Conservation (phyloP, 1,284 basidiomycete genomes). For the Coriolopsis trogii region DNA sequence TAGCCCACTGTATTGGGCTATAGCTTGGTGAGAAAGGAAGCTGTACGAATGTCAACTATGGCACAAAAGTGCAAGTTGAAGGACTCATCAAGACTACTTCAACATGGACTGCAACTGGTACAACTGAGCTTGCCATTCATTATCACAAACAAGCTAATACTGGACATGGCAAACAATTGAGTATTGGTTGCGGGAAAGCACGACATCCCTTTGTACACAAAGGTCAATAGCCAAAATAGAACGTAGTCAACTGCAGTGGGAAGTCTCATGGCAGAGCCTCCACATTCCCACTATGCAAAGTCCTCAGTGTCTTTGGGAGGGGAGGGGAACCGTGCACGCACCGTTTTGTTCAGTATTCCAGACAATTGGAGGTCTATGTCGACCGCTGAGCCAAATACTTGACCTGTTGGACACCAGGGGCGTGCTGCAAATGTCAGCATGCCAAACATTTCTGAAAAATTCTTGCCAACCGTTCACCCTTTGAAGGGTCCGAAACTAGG, state of each 20-base stretch:
- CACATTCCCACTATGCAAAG: slow-evolving; percentile 4
- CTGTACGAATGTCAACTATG: slow-evolving; percentile 28
- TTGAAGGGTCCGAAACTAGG: not conserved
- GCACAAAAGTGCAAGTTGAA: slow-evolving; percentile 1
- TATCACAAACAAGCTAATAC: slow-evolving; percentile 20
- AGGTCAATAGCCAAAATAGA: not conserved
- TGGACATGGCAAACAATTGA: slow-evolving; percentile 32
- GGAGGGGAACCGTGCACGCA: not conserved
- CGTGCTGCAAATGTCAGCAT: not conserved
- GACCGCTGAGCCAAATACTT: not conserved
- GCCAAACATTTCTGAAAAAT: not conserved
- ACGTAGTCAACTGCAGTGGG: not conserved
- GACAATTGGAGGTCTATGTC: not conserved
- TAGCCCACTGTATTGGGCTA: not conserved
- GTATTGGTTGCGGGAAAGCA: slow-evolving; percentile 5
- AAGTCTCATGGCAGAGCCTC: not conserved
- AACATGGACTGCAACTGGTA: slow-evolving; percentile 36
- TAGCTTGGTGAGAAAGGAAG: slow-evolving; percentile 30
- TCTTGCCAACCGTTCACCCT: not conserved
- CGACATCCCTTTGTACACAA: not conserved
- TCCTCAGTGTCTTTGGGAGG: not conserved
- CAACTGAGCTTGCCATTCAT: slow-evolving; percentile 36
- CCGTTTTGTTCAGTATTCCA: not conserved
- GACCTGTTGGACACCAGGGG: slow-evolving; percentile 3
- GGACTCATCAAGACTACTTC: slow-evolving; percentile 25